Percentiles rank a stretch among this genome's conserved stretches.
These are phyloP conservation scores for Rosa chinensis DNA, from an alignment of 306 rosid species.

Conservation along the genomic window DNA sequence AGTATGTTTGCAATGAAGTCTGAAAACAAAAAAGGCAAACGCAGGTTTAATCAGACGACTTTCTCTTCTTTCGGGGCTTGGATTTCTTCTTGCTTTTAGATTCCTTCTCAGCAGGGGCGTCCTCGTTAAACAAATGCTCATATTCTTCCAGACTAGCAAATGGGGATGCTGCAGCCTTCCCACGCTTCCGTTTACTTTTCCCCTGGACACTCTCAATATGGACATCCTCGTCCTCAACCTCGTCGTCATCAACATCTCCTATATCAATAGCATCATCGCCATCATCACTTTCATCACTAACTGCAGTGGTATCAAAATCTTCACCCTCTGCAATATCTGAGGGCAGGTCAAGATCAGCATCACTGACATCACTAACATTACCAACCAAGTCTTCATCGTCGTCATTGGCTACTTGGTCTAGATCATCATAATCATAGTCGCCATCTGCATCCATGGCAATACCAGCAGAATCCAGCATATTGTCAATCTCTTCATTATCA, in stretches of 20 bases:
- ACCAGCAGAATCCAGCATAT: conserved; percentile 66
- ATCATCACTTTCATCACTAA: conserved; percentile 12
- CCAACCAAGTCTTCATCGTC: conserved; percentile 85
- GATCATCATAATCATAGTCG: conserved; percentile 82
- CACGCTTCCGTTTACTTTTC: conserved; percentile 48
- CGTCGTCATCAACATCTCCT: conserved; percentile 57
- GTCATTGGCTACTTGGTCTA: conserved; percentile 61
- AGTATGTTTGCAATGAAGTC: background rate
- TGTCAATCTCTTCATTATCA: conserved; percentile 83
- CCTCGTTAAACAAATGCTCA: conserved; percentile 65
- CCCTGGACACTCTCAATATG: conserved; percentile 30
- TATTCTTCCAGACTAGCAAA: conserved; percentile 85
- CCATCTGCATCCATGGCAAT: conserved; percentile 48
- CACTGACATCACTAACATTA: conserved; percentile 63
- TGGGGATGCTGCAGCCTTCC: conserved; percentile 58
- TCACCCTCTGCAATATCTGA: conserved; percentile 57
- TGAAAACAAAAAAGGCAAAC: background rate
- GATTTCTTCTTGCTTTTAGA: conserved; percentile 32
- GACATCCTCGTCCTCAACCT: conserved; percentile 33
- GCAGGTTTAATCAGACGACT: conserved; percentile 12
- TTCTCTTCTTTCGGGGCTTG: conserved; percentile 36
- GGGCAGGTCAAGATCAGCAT: conserved; percentile 54
- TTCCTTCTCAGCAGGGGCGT: conserved; percentile 22
- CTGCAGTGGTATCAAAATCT: conserved; percentile 35
- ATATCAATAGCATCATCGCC: conserved; percentile 29